phyloP scores from a whole-genome alignment of 805 yeast species.

The Metschnikowia borealis region DNA sequence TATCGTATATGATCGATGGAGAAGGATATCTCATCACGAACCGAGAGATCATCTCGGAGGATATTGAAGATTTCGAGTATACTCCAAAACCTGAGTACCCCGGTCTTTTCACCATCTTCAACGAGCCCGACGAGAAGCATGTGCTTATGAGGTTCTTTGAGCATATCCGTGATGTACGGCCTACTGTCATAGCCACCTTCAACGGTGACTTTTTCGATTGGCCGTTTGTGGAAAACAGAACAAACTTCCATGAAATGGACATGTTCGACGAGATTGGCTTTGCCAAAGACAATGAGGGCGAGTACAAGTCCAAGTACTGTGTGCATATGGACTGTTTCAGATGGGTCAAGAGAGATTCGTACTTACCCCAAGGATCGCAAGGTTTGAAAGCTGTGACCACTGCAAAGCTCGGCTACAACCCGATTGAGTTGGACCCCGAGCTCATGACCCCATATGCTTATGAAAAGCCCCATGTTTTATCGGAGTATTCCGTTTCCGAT shows the following conservation, averaged over 20 bases:
- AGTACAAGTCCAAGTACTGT: conserved; percentile 88
- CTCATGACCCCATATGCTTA: conserved; percentile 97
- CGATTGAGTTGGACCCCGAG: conserved; percentile 95
- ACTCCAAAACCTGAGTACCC: conserved; percentile 96
- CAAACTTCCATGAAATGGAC: conserved; percentile 76
- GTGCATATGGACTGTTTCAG: conserved; percentile 96
- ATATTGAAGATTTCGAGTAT: conserved; percentile 94
- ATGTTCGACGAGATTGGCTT: conserved; percentile 95
- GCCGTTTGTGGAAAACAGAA: conserved; percentile 94
- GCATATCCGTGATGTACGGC: conserved; percentile 81
- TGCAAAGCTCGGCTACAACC: conserved; percentile 91
- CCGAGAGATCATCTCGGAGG: conserved; percentile 89
- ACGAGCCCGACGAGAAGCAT: conserved; percentile 80
- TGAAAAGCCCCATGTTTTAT: conserved; percentile 84
- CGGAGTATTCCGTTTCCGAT: conserved; percentile 98
- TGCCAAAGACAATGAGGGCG: conserved; percentile 82
- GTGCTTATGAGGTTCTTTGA: conserved; percentile 76
- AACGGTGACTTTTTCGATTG: conserved; percentile 99
- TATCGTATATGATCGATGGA: conserved; percentile 98
- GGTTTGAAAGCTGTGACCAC: conserved; percentile 98
- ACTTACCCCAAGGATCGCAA: conserved; percentile 96
- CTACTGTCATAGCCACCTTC: conserved; percentile 96
- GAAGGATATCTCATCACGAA: conserved; percentile 93
- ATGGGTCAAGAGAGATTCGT: conserved; percentile 98
- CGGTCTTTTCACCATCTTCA: conserved; percentile 84